Evolutionary conservation across 2,329 filamentous ascomycete genomes (phyloP), one percentile per base, ranked within the genome.

Genomic region (Exophiala alcalophila): DNA sequence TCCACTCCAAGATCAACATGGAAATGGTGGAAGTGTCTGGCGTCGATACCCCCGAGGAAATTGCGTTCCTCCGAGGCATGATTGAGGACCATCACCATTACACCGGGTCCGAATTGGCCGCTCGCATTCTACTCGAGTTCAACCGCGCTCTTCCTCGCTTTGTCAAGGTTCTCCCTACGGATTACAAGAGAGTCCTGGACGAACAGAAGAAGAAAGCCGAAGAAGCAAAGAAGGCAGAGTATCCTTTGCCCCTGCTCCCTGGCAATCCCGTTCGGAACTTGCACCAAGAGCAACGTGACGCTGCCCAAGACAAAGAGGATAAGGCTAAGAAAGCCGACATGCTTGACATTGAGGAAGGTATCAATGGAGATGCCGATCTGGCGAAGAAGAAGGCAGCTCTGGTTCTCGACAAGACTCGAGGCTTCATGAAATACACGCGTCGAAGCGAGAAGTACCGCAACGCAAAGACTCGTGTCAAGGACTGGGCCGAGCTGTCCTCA

Each of bases 21-120:
- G 91, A 97, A 72, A 95, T 97, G 91, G 91, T 97, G 56, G 90
- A 96, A 69, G 81, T 91, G 18, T 85, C 84, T 33, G 77, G 79
- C 6, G 72, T 97, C 30, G 86, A 91, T 50, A 90, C 96, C 48
- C 87, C 87, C 18, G 70, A 81, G 44, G 91, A 97, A 66, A 87
- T 96, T 59, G 88, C 90, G 23, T 96, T 84, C 64, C 75, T 97
- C 20, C 87, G 90, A 55, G 86, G 90, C 50, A 76, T 96, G 55
- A 87, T 97, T 42, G 91, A 97, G 71, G 91, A 97, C 57, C 91
- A 97, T 61, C 89, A 96, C 68, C 91, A 96, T 68, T 96, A 95
- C 75, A 97, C 91, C 45, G 91, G 91, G 47, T 96, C 91, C 10
- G 91, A 96, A 73, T 79, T 94, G 40, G 91, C 91, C 21, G 90